phyloP scores from a whole-genome alignment of 2,329 filamentous ascomycete species.

The Myriosclerotinia duriaeana region DNA sequence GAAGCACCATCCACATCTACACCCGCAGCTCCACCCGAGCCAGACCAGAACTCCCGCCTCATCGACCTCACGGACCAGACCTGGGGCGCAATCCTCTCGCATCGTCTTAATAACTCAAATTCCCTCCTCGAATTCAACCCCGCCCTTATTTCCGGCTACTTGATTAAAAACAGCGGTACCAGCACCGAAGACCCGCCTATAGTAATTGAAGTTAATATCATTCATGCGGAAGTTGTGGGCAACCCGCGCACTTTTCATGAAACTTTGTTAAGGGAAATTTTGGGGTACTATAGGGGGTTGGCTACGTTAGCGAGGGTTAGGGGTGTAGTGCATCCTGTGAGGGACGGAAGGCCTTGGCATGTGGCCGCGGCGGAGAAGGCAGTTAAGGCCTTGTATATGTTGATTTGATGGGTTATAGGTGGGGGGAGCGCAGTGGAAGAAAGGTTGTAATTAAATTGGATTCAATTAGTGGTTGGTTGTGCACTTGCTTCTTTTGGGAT shows the following conservation, averaged over 20 bases:
- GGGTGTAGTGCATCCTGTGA: slow-evolving; percentile 58
- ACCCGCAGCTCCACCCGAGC: slow-evolving; percentile 48
- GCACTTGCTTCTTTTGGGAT: slow-evolving; percentile 14
- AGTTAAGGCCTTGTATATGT: slow-evolving; percentile 61
- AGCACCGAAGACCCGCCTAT: slow-evolving; percentile 58
- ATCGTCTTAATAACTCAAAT: slow-evolving; percentile 61
- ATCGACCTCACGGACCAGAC: slow-evolving; percentile 72
- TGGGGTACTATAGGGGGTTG: slow-evolving; percentile 67
- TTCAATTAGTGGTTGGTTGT: neutral
- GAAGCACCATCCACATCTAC: slow-evolving; percentile 45
- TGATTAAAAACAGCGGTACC: slow-evolving; percentile 61
- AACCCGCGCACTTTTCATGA: slow-evolving; percentile 51
- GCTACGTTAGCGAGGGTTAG: slow-evolving; percentile 67
- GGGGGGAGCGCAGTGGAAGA: neutral
- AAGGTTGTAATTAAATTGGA: neutral
- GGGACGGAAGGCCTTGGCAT: slow-evolving; percentile 74
- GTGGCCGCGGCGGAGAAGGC: slow-evolving; percentile 69
- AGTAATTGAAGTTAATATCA: slow-evolving; percentile 62
- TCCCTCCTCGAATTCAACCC: slow-evolving; percentile 56
- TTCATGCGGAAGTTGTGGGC: slow-evolving; percentile 50
- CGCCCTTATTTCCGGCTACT: slow-evolving; percentile 62
- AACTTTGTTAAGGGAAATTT: slow-evolving; percentile 65
- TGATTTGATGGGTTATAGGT: slow-evolving; percentile 50
- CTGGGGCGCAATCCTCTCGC: slow-evolving; percentile 70
- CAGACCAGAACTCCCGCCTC: slow-evolving; percentile 66